A percentile compares a stretch with the other conserved stretches of the same genome.
phyloP scores from a whole-genome alignment of 2,329 filamentous ascomycete species.

The Raffaelea albimanens region DNA sequence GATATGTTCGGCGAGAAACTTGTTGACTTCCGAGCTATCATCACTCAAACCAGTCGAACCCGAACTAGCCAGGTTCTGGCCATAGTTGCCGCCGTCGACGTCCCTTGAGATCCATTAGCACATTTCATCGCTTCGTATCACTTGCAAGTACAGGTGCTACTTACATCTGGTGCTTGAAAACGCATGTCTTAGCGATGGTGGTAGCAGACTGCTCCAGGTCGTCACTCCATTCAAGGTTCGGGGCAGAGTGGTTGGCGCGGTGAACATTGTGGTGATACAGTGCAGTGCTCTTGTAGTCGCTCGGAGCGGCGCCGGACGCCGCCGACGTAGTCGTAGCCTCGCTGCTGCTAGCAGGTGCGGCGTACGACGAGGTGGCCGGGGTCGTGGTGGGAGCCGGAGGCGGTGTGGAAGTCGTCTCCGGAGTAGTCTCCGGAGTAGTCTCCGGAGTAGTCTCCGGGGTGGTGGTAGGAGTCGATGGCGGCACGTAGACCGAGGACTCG shows the following conservation, averaged over 20 bases:
- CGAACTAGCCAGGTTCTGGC: conserved; percentile 81
- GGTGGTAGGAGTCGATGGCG: neutral
- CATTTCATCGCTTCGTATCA: neutral
- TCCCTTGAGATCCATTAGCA: neutral
- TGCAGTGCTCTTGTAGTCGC: conserved; percentile 27
- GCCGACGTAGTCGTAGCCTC: neutral
- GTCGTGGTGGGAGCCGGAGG: conserved; percentile 8
- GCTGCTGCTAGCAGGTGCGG: no score
- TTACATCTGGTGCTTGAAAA: conserved; percentile 69
- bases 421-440: no score
- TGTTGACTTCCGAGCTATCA: conserved; percentile 35
- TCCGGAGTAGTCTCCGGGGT: no score
- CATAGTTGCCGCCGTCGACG: conserved; percentile 51
- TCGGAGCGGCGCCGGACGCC: conserved; percentile 6
- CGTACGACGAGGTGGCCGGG: conserved; percentile 1
- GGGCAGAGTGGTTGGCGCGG: conserved; percentile 70
- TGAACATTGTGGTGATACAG: conserved; percentile 77
- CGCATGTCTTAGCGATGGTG: conserved; percentile 55
- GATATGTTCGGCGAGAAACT: conserved; percentile 55
- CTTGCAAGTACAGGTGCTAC: conserved; percentile 21
- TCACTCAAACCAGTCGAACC: conserved; percentile 27
- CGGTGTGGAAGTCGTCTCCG: neutral
- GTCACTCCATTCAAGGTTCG: conserved; percentile 55
- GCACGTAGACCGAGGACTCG: neutral
- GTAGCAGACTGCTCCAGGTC: conserved; percentile 55